phyloP scores from a whole-genome alignment of 768 basidiomycete genomes.

The Tricholoma sp. region DNA sequence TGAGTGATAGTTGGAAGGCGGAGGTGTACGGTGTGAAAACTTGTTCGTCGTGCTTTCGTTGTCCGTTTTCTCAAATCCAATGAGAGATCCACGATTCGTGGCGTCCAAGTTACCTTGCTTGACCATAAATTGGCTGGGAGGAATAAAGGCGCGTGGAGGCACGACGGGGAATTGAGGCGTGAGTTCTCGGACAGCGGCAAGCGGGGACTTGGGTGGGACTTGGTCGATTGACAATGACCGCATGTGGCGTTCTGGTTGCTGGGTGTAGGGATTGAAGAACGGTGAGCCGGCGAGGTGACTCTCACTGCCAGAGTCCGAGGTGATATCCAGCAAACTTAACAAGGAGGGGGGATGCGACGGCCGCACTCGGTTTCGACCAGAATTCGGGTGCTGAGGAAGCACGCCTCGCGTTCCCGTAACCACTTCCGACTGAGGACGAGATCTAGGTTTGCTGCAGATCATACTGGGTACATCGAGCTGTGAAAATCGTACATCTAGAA shows the following conservation, averaged over 20 bases:
- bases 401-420: background rate
- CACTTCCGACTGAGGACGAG: conserved; percentile 19
- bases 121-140: conserved; percentile 6
- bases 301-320: background rate
- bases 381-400: background rate
- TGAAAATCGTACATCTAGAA: conserved; percentile 53
- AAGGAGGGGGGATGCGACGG: background rate
- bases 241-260: background rate
- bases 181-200: conserved; percentile 45
- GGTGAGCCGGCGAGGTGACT: background rate
- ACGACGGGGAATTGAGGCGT: conserved; percentile 50
- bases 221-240: conserved; percentile 18
- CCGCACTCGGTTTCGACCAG: background rate
- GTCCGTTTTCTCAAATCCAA: background rate
- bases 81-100: conserved; percentile 7
- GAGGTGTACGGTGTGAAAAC: background rate
- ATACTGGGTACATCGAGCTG: conserved; percentile 37
- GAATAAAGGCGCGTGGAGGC: conserved; percentile 29
- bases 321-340: background rate
- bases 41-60: background rate
- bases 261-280: background rate
- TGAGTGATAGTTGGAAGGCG: background rate
- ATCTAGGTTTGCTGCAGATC: conserved; percentile 22
- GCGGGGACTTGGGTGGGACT: conserved; percentile 32
- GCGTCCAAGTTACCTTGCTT: background rate